phyloP scores from a whole-genome alignment of 2,329 filamentous ascomycete genomes.

The Sclerotinia nivalis region DNA sequence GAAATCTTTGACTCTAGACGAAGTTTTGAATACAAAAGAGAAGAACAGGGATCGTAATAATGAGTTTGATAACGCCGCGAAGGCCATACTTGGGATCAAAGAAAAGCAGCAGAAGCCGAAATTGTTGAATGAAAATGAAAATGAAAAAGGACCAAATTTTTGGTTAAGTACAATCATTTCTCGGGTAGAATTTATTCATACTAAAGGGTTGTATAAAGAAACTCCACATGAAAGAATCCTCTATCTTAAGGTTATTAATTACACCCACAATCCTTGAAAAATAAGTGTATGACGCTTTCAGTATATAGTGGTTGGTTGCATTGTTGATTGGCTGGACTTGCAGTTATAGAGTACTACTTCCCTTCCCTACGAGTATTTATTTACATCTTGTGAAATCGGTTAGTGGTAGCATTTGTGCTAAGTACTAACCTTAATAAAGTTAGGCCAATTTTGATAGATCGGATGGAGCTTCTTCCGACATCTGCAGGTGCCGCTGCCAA shows the following conservation, averaged over 20 bases:
- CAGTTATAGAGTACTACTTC: too few species aligned
- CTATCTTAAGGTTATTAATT: not conserved
- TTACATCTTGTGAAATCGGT: too few species aligned
- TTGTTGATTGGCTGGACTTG: too few species aligned
- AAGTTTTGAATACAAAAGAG: not conserved
- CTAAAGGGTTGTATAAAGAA: not conserved
- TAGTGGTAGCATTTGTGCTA: not conserved
- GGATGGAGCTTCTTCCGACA: conserved; percentile 1
- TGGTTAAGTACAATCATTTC: not conserved
- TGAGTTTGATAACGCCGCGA: not conserved
- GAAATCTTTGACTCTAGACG: not conserved
- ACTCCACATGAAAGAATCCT: not conserved
- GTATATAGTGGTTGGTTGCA: too few species aligned
- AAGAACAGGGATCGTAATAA: not conserved
- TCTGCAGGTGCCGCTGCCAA: not conserved
- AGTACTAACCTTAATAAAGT: not conserved
- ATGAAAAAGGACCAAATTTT: not conserved
- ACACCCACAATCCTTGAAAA: not conserved
- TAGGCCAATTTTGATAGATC: not conserved
- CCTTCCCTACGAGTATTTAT: too few species aligned
- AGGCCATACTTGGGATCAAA: not conserved
- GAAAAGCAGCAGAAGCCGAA: not conserved
- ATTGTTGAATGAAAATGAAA: not conserved
- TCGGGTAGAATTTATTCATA: not conserved
- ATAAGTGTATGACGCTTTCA: too few species aligned